phyloP scores from a whole-genome alignment of 768 basidiomycete genomes.

The Plicaturopsis crispa region DNA sequence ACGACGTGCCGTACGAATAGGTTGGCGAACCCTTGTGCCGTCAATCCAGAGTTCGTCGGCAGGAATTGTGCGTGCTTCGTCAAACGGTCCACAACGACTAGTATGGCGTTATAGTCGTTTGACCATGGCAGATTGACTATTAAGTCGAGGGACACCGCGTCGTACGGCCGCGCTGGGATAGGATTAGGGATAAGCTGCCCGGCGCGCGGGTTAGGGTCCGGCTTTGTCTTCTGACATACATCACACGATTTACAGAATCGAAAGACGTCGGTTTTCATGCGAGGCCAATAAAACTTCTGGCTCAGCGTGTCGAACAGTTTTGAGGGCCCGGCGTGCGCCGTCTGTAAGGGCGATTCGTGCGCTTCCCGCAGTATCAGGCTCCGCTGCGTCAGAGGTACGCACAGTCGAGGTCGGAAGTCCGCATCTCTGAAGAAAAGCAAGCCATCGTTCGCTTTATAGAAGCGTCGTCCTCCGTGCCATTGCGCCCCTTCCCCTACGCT shows the following conservation, averaged over 20 bases:
- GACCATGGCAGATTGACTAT: constrained; percentile 15
- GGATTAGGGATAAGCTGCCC: constrained; percentile 6
- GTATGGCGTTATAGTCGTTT: constrained; percentile 9
- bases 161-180: constrained; percentile 7
- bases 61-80: constrained; percentile 12
- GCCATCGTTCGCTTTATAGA: constrained; percentile 7
- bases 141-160: constrained; percentile 18
- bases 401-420: constrained; percentile 7
- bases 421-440: constrained; percentile 11
- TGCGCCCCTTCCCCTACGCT: no score
- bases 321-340: constrained; percentile 9
- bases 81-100: constrained; percentile 17
- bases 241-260: constrained; percentile 12
- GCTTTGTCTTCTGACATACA: constrained; percentile 13
- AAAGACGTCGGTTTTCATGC: constrained; percentile 7
- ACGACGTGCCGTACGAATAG: constrained; percentile 5
- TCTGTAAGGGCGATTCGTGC: constrained; percentile 5
- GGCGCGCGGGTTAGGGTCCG: neutral
- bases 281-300: constrained; percentile 7
- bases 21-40: constrained; percentile 4
- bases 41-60: neutral
- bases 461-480: constrained; percentile 6
- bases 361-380: neutral
- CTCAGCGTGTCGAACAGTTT: no score
- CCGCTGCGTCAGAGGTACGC: constrained; percentile 5